These are phyloP conservation scores for Colletotrichum siamense DNA, from an alignment of 2,329 filamentous ascomycete species.

Conservation along the genomic window DNA sequence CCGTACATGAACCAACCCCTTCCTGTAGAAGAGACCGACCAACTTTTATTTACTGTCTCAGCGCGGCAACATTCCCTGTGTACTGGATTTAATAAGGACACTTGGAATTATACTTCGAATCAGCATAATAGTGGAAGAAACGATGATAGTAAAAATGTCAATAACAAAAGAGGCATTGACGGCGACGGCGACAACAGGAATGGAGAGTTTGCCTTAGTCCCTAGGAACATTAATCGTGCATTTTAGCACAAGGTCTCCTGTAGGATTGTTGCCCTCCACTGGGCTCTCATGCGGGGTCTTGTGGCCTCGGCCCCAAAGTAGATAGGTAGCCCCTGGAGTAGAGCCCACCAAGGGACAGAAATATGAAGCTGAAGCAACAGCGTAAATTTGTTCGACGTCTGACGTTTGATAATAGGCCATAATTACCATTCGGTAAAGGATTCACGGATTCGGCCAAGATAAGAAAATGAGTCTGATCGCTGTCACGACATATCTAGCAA, in stretches of 20 bases:
- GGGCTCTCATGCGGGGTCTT: background rate
- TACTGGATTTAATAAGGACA: background rate
- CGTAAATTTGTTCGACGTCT: background rate
- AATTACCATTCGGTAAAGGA: background rate
- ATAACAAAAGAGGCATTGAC: background rate
- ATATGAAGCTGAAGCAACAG: background rate
- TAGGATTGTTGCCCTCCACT: background rate
- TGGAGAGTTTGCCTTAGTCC: background rate
- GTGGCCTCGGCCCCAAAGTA: background rate
- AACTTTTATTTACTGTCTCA: background rate
- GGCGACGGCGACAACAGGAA: background rate
- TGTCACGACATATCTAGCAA: background rate
- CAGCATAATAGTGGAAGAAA: background rate
- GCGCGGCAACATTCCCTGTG: background rate
- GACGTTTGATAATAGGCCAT: background rate
- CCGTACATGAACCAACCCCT: background rate
- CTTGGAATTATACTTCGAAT: background rate
- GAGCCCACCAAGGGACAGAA: background rate
- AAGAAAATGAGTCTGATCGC: background rate
- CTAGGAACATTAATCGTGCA: background rate
- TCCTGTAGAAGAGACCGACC: background rate
- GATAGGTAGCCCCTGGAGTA: background rate
- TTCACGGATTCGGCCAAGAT: background rate
- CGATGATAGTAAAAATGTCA: background rate
- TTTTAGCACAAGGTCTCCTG: background rate